phyloP scores from a whole-genome alignment of 1,139 yeast genomes.

The Yueomyces sp. region DNA sequence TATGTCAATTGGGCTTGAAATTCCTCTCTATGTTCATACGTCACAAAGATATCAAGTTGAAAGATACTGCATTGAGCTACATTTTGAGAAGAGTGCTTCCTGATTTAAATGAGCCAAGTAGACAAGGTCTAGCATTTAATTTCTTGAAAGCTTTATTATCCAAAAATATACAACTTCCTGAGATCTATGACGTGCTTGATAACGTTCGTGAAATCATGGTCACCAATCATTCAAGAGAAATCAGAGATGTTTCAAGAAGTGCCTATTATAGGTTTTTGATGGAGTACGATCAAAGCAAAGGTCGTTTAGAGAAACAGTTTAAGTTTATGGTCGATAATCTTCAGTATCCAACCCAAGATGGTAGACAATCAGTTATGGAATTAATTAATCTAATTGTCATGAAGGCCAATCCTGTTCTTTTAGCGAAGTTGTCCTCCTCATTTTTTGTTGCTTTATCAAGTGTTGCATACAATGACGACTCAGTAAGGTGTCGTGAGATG shows the following conservation, averaged over 20 bases:
- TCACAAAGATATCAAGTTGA: conserved; percentile 54
- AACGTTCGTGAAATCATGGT: conserved; percentile 75
- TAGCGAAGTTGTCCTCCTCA: conserved; percentile 53
- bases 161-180: conserved; percentile 69
- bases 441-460: conserved; percentile 76
- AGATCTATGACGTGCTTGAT: conserved; percentile 82
- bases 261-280: conserved; percentile 76
- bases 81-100: conserved; percentile 68
- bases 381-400: conserved; percentile 57
- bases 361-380: conserved; percentile 87
- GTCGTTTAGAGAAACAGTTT: conserved; percentile 73
- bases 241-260: conserved; percentile 77
- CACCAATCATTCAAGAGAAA: conserved; percentile 73
- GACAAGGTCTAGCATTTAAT: conserved; percentile 79
- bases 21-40: conserved; percentile 64
- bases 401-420: conserved; percentile 52
- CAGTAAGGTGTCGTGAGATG: conserved; percentile 77
- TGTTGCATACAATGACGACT: conserved; percentile 66
- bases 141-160: conserved; percentile 67
- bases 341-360: conserved; percentile 74
- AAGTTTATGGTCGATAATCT: conserved; percentile 73
- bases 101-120: conserved; percentile 81
- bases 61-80: conserved; percentile 64
- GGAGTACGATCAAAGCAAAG: conserved; percentile 91
- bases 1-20: conserved; percentile 73